Percentiles rank a stretch among this genome's conserved stretches.
Conservation (phyloP, 805 yeast species). For the Wickerhamomyces chaumierensis region DNA sequence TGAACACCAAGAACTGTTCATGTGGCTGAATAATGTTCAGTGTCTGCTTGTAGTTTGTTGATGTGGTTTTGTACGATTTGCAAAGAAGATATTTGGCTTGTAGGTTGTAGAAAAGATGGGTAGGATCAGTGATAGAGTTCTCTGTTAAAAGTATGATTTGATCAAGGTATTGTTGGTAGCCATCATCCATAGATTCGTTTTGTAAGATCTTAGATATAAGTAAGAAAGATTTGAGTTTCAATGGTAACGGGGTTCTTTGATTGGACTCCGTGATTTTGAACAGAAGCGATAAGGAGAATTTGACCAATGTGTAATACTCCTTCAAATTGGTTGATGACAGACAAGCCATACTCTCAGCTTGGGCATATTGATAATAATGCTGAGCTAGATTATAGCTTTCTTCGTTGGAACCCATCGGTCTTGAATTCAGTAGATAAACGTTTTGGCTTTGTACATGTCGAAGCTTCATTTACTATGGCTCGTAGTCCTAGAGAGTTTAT, state of each 20-base stretch:
- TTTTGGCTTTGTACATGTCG: too few species aligned
- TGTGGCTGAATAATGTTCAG: background rate
- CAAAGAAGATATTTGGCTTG: background rate
- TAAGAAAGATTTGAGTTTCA: conserved; percentile 17
- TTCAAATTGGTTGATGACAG: background rate
- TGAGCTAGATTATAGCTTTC: background rate
- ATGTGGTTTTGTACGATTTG: background rate
- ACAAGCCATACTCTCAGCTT: background rate
- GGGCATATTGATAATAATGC: background rate
- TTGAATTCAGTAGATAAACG: too few species aligned
- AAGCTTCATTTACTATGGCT: too few species aligned
- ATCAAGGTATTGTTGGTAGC: background rate
- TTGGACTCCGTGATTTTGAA: conserved; percentile 12
- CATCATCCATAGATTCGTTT: conserved; percentile 1
- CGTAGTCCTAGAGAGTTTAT: too few species aligned
- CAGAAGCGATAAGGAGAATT: conserved; percentile 18
- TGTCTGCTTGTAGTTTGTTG: background rate
- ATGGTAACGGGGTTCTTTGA: conserved; percentile 17
- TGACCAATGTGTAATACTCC: conserved; percentile 23
- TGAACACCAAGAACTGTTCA: background rate
- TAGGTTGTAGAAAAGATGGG: background rate
- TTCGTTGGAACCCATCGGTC: background rate
- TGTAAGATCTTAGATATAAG: conserved; percentile 19
- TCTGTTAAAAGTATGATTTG: background rate
- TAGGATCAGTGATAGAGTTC: background rate